A percentile compares a stretch with the other conserved stretches of the same genome.
Conservation (phyloP, 1,139 yeast genomes). For the Geotrichum reessii region DNA sequence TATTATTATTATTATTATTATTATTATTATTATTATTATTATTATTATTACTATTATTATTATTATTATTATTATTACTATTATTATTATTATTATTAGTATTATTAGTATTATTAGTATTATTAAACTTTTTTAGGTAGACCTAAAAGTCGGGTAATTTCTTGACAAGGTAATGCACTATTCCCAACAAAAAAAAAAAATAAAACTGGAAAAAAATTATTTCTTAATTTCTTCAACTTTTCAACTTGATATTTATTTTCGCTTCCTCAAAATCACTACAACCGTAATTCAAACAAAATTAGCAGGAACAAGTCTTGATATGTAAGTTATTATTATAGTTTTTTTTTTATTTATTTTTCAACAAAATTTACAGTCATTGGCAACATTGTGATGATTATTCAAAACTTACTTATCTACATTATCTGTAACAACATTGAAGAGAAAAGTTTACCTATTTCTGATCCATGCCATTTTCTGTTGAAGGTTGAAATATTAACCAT, state of each 20-base stretch:
- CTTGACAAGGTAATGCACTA: background rate
- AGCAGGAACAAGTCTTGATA: background rate
- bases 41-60: too few species aligned
- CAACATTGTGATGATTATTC: conserved; percentile 6
- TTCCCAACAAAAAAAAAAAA: background rate
- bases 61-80: too few species aligned
- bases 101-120: too few species aligned
- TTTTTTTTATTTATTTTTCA: background rate
- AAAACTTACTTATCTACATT: conserved; percentile 10
- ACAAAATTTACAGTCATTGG: background rate
- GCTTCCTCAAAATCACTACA: background rate
- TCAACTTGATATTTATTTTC: background rate
- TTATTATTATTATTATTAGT: too few species aligned
- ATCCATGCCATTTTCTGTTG: background rate
- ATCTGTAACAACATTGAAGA: conserved; percentile 16
- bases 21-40: too few species aligned
- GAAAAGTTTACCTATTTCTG: background rate
- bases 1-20: too few species aligned
- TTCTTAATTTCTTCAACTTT: background rate
- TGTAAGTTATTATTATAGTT: background rate
- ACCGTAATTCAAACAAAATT: background rate
- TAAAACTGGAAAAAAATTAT: background rate
- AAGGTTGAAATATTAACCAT: background rate
- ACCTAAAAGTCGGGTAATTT: background rate
- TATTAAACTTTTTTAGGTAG: background rate